Conservation (phyloP, 2,329 filamentous ascomycete genomes). For the Onygenales sp. region DNA sequence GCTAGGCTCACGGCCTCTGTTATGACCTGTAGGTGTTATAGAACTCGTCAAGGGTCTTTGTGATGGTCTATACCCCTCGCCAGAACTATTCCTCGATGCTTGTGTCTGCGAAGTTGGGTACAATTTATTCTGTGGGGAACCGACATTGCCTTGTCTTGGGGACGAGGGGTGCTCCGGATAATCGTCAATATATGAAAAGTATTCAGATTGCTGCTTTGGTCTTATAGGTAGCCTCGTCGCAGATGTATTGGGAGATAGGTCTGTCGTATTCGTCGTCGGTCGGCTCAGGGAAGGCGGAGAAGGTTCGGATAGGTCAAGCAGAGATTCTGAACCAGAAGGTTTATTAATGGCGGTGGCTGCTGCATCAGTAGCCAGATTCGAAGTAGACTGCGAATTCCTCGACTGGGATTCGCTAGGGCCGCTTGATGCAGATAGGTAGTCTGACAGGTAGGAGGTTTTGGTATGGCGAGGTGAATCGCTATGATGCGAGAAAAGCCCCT, state of each 20-base stretch:
- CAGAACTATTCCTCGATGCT: background rate
- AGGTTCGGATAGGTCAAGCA: slow-evolving; percentile 4
- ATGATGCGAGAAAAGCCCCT: background rate
- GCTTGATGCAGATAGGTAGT: slow-evolving; percentile 9
- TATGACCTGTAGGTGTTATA: background rate
- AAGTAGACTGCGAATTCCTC: slow-evolving; percentile 6
- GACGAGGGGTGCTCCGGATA: slow-evolving; percentile 23
- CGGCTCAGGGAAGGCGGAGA: slow-evolving; percentile 11
- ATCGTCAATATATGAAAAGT: slow-evolving; percentile 27
- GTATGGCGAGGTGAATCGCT: background rate
- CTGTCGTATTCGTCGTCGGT: slow-evolving; percentile 14
- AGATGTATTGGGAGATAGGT: slow-evolving; percentile 14
- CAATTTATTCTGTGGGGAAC: background rate
- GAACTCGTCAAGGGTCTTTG: background rate
- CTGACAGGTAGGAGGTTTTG: slow-evolving; percentile 6
- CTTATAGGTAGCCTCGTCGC: slow-evolving; percentile 24
- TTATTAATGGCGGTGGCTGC: slow-evolving; percentile 8
- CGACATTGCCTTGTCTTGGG: background rate
- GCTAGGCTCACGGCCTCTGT: background rate
- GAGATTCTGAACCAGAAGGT: slow-evolving; percentile 2
- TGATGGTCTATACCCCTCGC: background rate
- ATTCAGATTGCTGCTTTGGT: slow-evolving; percentile 28
- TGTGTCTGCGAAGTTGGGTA: background rate
- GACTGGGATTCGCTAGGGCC: slow-evolving; percentile 3
- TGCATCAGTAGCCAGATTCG: slow-evolving; percentile 8